phyloP scores from a whole-genome alignment of 805 yeast genomes.

The Ascoidea rubescens region DNA sequence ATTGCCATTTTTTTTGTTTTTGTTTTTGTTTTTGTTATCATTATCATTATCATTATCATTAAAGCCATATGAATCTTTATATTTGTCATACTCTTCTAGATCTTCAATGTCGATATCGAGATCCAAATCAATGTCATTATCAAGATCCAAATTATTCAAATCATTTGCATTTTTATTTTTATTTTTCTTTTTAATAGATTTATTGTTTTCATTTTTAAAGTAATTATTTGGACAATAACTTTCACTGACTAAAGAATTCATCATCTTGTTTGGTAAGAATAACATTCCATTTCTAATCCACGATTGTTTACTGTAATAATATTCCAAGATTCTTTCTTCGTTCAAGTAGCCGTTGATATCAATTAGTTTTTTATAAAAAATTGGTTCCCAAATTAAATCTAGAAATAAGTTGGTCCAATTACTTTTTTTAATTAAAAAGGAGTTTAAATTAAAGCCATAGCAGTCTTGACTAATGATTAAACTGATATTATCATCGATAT shows the following conservation, averaged over 20 bases:
- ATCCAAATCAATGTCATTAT: constrained; percentile 12
- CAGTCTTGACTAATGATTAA: constrained; percentile 26
- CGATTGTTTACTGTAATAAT: constrained; percentile 21
- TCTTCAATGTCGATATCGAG: neutral
- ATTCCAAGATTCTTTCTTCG: constrained; percentile 25
- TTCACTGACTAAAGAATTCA: constrained; percentile 22
- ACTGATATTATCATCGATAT: constrained; percentile 16
- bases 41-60: constrained; percentile 6
- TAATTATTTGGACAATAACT: constrained; percentile 19
- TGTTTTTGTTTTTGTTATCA: too few relatives aligned
- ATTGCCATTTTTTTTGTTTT: neutral
- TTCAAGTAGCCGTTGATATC: constrained; percentile 22
- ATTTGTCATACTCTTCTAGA: constrained; percentile 2
- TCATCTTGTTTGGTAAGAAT: constrained; percentile 23
- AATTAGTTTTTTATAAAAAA: constrained; percentile 25
- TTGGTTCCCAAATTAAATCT: constrained; percentile 28
- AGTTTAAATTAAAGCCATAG: constrained; percentile 26
- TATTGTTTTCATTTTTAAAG: constrained; percentile 12
- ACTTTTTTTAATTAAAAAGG: constrained; percentile 24
- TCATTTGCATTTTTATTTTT: too few relatives aligned
- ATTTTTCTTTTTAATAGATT: too few relatives aligned
- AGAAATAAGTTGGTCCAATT: constrained; percentile 23
- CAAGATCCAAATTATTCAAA: constrained; percentile 1
- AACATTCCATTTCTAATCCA: constrained; percentile 28
- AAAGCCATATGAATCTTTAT: constrained; percentile 3